Evolutionary conservation across 2,329 filamentous ascomycete species (phyloP).

Genomic region (Thermoascus crustaceus): DNA sequence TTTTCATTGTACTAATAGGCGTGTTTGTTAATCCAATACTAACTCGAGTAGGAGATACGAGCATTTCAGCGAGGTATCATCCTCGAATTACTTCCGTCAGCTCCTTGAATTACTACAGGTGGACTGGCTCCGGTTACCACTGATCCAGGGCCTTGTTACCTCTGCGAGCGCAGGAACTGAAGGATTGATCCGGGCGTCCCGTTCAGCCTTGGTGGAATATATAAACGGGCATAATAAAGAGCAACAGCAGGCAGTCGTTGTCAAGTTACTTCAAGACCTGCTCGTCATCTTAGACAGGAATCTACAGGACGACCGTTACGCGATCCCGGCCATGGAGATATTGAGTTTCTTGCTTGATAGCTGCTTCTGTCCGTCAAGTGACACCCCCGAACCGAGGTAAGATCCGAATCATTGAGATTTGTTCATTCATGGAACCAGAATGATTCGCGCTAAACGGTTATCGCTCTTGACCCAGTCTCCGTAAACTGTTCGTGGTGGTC

Average conservation of each 20-base stretch:
- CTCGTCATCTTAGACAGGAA: slow-evolving; percentile 46
- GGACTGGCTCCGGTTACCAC: slow-evolving; percentile 28
- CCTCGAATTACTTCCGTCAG: slow-evolving; percentile 35
- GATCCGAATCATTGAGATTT: too few relatives aligned
- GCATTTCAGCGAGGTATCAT: slow-evolving; percentile 39
- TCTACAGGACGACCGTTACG: slow-evolving; percentile 57
- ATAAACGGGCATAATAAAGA: slow-evolving; percentile 17
- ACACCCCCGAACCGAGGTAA: slow-evolving; percentile 36
- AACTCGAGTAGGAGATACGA: slow-evolving; percentile 27
- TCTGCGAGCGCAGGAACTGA: slow-evolving; percentile 39
- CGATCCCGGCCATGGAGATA: slow-evolving; percentile 69
- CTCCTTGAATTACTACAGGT: slow-evolving; percentile 29
- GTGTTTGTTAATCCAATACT: slow-evolving; percentile 9
- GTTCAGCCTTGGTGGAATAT: slow-evolving; percentile 33
- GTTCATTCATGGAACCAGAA: too few relatives aligned
- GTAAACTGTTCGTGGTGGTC: slow-evolving; percentile 58
- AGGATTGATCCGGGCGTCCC: slow-evolving; percentile 34
- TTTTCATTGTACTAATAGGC: neutral
- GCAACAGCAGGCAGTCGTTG: slow-evolving; percentile 32
- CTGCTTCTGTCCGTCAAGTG: slow-evolving; percentile 32
- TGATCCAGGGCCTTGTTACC: slow-evolving; percentile 37
- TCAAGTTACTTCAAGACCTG: slow-evolving; percentile 45
- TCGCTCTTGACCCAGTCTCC: slow-evolving; percentile 34
- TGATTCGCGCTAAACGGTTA: slow-evolving; percentile 7
- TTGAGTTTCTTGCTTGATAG: slow-evolving; percentile 68